Evolutionary conservation across 495 filamentous ascomycete species (phyloP).

Genomic region (Penicillium pulvis): DNA sequence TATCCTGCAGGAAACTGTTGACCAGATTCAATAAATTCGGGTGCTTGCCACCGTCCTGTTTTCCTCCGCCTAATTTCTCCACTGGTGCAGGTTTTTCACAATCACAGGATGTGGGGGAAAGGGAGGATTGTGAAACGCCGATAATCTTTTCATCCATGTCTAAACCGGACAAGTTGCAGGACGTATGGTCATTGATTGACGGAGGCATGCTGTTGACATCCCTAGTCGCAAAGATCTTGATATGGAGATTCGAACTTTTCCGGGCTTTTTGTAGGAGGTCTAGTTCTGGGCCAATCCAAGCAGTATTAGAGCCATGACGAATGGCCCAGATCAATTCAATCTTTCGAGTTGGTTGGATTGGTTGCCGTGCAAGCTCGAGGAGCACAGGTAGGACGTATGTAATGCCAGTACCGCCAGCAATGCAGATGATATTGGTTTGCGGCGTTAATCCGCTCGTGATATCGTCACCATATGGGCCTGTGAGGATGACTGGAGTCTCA

Average conservation of each 20-base stretch:
- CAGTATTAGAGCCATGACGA: background rate
- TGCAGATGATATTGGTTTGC: conserved; percentile 57
- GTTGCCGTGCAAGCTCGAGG: conserved; percentile 40
- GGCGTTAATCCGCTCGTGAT: conserved; percentile 20
- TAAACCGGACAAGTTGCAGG: background rate
- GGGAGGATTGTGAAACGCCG: background rate
- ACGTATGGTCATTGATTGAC: background rate
- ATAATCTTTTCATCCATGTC: background rate
- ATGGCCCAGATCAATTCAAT: background rate
- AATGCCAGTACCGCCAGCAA: conserved; percentile 67
- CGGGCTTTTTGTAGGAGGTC: background rate
- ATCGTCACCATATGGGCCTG: background rate
- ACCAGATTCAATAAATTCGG: background rate
- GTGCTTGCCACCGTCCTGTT: background rate
- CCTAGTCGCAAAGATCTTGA: background rate
- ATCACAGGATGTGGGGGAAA: background rate
- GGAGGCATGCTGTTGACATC: background rate
- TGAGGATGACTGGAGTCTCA: background rate
- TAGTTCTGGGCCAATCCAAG: background rate
- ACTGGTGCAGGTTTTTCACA: background rate
- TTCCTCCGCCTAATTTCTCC: background rate
- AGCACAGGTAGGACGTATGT: conserved; percentile 62
- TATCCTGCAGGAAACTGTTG: conserved; percentile 31
- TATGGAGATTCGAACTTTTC: background rate
- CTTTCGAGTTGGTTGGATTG: conserved; percentile 29